phyloP scores from a whole-genome alignment of 2,329 filamentous ascomycete genomes.

The Colletotrichum simmondsii region DNA sequence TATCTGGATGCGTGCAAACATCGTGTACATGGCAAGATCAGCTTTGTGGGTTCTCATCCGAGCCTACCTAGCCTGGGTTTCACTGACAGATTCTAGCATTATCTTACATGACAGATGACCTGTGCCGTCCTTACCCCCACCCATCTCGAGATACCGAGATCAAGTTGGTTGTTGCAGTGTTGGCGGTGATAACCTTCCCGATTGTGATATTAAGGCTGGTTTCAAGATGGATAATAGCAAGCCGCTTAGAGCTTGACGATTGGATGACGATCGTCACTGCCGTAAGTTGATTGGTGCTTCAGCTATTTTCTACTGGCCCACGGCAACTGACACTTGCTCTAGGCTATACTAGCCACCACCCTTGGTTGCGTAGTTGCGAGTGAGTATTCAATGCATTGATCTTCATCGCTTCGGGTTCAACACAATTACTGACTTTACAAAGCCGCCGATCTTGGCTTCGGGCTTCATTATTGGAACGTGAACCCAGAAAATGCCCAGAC shows the following conservation, averaged over 20 bases:
- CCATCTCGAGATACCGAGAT: conserved; percentile 9
- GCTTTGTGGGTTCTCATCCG: neutral
- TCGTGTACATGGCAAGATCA: conserved; percentile 20
- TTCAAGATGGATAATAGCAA: neutral
- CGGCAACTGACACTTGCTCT: neutral
- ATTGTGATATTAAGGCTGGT: conserved; percentile 15
- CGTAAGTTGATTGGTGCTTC: neutral
- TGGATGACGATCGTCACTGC: conserved; percentile 16
- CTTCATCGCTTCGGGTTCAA: fast-evolving
- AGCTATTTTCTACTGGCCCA: too few relatives aligned
- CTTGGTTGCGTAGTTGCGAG: conserved; percentile 16
- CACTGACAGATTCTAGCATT: neutral
- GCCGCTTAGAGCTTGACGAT: conserved; percentile 15
- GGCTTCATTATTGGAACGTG: conserved; percentile 39
- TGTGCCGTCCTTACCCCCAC: conserved; percentile 13
- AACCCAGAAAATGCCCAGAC: conserved; percentile 24
- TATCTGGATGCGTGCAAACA: conserved; percentile 18
- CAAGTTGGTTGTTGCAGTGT: conserved; percentile 5
- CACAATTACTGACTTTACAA: neutral
- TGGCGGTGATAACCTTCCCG: conserved; percentile 14
- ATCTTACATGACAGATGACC: conserved; percentile 4
- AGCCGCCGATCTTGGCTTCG: conserved; percentile 34
- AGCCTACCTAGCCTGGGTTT: fast-evolving
- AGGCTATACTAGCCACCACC: neutral
- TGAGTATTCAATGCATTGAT: neutral